Percentiles rank a stretch among this genome's conserved stretches.
Conservation (phyloP, 306 rosid species). For the Heteromeles arbutifolia region DNA sequence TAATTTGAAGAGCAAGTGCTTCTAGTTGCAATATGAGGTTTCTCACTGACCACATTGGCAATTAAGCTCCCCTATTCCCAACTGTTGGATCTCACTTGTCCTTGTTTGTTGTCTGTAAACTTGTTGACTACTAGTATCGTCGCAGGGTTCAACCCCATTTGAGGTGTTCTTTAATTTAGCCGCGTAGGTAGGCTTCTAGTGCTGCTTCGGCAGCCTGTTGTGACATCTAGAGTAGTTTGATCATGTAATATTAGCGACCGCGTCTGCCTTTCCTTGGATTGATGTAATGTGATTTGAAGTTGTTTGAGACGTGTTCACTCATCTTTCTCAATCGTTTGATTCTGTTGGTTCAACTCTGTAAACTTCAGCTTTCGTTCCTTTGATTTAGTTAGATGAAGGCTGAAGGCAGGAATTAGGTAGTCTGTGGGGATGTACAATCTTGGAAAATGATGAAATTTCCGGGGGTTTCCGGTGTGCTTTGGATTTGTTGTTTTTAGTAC, state of each 20-base stretch:
- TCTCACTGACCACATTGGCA: conserved; percentile 33
- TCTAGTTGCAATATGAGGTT: conserved; percentile 16
- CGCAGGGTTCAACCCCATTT: conserved; percentile 16
- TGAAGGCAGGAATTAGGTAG: neutral
- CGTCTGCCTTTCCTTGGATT: conserved; percentile 23
- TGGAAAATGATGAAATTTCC: too few relatives aligned
- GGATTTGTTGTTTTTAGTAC: too few relatives aligned
- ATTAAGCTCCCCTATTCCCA: conserved; percentile 24
- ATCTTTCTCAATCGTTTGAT: neutral
- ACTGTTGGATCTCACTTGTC: conserved; percentile 17
- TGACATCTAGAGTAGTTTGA: conserved; percentile 42
- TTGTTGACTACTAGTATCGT: conserved; percentile 22
- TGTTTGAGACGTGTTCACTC: conserved; percentile 1
- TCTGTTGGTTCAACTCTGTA: neutral
- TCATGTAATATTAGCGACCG: conserved; percentile 33
- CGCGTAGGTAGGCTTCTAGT: conserved; percentile 31
- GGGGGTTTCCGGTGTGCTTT: too few relatives aligned
- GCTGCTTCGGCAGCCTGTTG: conserved; percentile 20
- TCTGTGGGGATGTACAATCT: neutral
- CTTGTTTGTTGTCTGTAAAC: conserved; percentile 41
- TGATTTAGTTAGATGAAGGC: neutral
- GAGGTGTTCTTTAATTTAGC: conserved; percentile 32
- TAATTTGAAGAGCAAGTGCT: conserved; percentile 8
- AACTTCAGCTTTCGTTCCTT: neutral
- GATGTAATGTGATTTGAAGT: conserved; percentile 31